Base-by-base conservation (phyloP, 257 asterid genomes). In the Gardenia jasminoides region DNA sequence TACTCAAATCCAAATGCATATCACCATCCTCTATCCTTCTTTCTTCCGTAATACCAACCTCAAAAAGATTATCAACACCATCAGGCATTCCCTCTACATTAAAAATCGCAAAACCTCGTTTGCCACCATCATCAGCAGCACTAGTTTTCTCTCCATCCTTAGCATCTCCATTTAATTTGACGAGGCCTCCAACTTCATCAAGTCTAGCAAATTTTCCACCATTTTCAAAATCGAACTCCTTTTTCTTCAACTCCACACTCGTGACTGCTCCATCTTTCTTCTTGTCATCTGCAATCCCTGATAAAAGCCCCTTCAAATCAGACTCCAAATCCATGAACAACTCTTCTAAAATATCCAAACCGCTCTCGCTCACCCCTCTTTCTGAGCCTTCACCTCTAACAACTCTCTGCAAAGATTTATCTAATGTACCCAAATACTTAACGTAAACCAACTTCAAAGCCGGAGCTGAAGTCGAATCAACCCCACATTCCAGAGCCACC, bases 371-470 rank as follows among this genome's bases (percentile, higher is more conserved):
- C 36, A 28, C 36, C 56, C 72, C 80, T 48, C 33, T 15, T 6
- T 33, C 70, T 0, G 68, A 76, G 24, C 77, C 70, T n/a, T 77
- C 65, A 10, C 11, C 75, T 28, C 73, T 68, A 33, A 62, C 81
- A 83, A 80, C 67, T 28, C 75, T 85, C 81, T 85, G 68, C 89
- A 92, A 83, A 82, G 86, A 84, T 77, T 72, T 81, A 67, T 81
- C 83, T 76, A 87, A 77, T 31, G 82, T 75, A 61, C 82, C 83
- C 83, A 89, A 78, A 83, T 88, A 87, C 86, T 88, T 86, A 46
- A 72, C 87, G 83, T 82, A 87, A 44, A 90, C 86, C 87, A 89
- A 83, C 83, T 88, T 90, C 86, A 93, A 69, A 79, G 88, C 87
- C 72, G 83, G 75, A 13, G 85, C 86, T n/a, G 62, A 59, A 50